Percentiles rank a stretch among this genome's conserved stretches.
Evolutionary conservation across 441 rosid species (phyloP).

Genomic region (Pelargonium australe): DNA sequence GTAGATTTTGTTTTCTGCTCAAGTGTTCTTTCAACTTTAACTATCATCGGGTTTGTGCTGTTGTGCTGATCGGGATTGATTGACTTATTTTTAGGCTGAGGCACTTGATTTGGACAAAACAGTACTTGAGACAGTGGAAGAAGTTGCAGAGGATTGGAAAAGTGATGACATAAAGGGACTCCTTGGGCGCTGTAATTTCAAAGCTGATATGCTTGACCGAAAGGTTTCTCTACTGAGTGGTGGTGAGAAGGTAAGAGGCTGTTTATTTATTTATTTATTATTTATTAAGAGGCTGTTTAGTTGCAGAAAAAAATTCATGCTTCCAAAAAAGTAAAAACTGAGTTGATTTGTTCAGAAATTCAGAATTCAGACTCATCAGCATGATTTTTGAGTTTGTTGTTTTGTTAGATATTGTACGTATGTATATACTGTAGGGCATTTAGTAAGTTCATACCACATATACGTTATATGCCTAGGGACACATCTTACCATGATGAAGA

Average conservation of each 20-base stretch:
- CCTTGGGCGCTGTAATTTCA: constrained; percentile 97
- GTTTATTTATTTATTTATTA: not conserved
- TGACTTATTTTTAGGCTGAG: constrained; percentile 54
- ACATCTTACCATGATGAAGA: too few species aligned
- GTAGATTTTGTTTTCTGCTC: not conserved
- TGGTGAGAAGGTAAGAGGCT: constrained; percentile 76
- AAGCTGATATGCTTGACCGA: constrained; percentile 88
- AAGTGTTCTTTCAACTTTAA: not conserved
- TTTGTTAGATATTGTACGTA: too few species aligned
- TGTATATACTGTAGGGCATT: too few species aligned
- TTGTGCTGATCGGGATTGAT: constrained; percentile 20
- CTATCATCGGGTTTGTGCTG: not conserved
- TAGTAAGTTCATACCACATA: too few species aligned
- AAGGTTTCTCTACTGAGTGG: constrained; percentile 88
- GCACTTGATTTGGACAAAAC: constrained; percentile 90
- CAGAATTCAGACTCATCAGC: too few species aligned
- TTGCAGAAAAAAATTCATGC: too few species aligned
- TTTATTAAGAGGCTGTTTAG: too few species aligned
- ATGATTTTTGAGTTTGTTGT: too few species aligned
- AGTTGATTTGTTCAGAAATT: too few species aligned
- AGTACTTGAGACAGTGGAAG: constrained; percentile 76
- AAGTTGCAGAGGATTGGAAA: constrained; percentile 92
- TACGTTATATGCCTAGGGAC: too few species aligned
- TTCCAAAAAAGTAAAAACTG: too few species aligned
- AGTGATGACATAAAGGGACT: constrained; percentile 91